Evolutionary conservation across 495 filamentous ascomycete genomes (phyloP).

Genomic region (Astrothelium subdiscretum): DNA sequence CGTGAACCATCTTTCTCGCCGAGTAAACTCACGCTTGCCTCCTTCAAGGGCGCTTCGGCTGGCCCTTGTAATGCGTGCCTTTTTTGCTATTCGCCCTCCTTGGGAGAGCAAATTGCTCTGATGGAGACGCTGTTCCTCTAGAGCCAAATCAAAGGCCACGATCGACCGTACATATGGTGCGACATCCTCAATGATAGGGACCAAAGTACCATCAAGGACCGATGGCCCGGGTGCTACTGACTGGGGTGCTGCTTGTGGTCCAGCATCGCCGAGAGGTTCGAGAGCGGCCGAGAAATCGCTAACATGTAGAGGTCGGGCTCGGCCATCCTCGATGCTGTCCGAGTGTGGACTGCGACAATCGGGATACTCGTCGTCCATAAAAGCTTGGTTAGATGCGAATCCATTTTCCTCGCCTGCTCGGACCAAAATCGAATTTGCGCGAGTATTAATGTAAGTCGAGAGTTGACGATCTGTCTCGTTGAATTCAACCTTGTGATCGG

Average conservation of each 20-base stretch:
- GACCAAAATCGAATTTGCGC: background rate
- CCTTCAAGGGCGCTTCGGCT: slow-evolving; percentile 78
- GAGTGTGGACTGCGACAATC: background rate
- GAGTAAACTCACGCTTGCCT: slow-evolving; percentile 55
- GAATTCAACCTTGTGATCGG: slow-evolving; percentile 33
- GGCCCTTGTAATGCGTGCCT: slow-evolving; percentile 62
- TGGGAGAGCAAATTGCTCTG: slow-evolving; percentile 50
- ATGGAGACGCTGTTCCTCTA: slow-evolving; percentile 53
- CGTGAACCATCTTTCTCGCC: slow-evolving; percentile 73
- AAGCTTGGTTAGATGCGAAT: background rate
- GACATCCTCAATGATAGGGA: slow-evolving; percentile 57
- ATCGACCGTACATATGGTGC: slow-evolving; percentile 78
- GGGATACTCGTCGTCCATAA: background rate
- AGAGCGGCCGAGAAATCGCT: slow-evolving; percentile 41
- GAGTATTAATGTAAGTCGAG: background rate
- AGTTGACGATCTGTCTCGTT: slow-evolving; percentile 11
- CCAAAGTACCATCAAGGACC: slow-evolving; percentile 57
- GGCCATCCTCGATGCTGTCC: background rate
- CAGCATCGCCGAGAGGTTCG: slow-evolving; percentile 42
- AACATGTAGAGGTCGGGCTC: slow-evolving; percentile 15
- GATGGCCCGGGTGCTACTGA: slow-evolving; percentile 37
- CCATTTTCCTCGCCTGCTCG: background rate
- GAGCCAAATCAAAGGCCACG: slow-evolving; percentile 56
- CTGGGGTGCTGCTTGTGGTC: slow-evolving; percentile 27
- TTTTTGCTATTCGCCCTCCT: slow-evolving; percentile 40